Percentiles rank a stretch among this genome's conserved stretches.
These are phyloP conservation scores for Aspergillus piperis DNA, from an alignment of 2,329 filamentous ascomycete genomes.

Conservation along the genomic window DNA sequence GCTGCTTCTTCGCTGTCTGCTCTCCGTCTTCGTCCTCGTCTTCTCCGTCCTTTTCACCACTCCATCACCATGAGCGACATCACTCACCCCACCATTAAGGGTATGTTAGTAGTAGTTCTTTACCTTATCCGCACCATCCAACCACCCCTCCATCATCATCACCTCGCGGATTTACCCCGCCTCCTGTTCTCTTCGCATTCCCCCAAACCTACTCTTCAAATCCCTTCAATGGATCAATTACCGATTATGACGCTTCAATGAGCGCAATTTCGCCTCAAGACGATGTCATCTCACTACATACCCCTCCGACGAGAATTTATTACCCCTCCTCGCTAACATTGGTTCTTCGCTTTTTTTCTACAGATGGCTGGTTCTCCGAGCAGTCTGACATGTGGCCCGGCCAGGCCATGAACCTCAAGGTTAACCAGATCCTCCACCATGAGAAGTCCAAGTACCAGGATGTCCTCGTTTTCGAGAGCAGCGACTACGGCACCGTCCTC, in stretches of 20 bases:
- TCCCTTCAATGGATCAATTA: slow-evolving; percentile 6
- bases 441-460: slow-evolving; percentile 99
- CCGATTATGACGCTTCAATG: neutral
- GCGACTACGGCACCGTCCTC: slow-evolving; percentile 91
- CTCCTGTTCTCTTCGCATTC: neutral
- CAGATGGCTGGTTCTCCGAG: slow-evolving; percentile 99
- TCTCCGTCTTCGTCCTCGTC: slow-evolving; percentile 15
- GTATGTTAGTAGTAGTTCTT: slow-evolving; percentile 46
- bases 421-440: slow-evolving; percentile 97
- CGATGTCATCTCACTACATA: neutral
- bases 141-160: slow-evolving; percentile 16
- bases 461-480: slow-evolving; percentile 97
- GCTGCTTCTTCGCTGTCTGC: slow-evolving; percentile 22
- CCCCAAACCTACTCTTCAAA: neutral
- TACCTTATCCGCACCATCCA: slow-evolving; percentile 5
- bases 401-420: slow-evolving; percentile 97
- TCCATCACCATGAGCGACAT: slow-evolving; percentile 65
- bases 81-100: slow-evolving; percentile 75
- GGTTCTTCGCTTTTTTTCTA: slow-evolving; percentile 15
- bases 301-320: neutral
- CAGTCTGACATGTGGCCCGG: slow-evolving; percentile 99
- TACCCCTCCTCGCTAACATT: slow-evolving; percentile 9
- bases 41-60: slow-evolving; percentile 22
- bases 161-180: slow-evolving; percentile 21
- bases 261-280: neutral